Conservation (phyloP, 2,329 filamentous ascomycete genomes). For the Alternaria triticina region DNA sequence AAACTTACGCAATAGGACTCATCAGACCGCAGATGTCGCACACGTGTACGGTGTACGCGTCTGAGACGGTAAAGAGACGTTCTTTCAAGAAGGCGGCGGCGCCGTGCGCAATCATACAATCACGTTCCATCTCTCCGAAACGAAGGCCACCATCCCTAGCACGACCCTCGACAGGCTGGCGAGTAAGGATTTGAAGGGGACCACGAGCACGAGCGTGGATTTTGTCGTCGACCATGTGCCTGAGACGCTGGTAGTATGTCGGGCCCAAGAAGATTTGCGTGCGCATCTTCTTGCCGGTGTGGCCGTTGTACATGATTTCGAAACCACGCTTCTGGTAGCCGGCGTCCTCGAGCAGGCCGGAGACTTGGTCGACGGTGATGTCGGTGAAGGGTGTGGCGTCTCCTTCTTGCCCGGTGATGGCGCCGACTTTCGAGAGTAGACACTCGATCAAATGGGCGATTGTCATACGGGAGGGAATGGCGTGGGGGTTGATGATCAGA, state of each 20-base stretch:
- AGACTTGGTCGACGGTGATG: conserved; percentile 93
- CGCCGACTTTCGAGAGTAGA: conserved; percentile 93
- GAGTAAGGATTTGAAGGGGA: conserved; percentile 94
- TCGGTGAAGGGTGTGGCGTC: conserved; percentile 98
- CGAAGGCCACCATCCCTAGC: conserved; percentile 96
- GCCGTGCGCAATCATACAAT: conserved; percentile 99
- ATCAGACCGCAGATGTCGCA: conserved; percentile 99
- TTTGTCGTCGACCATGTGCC: conserved; percentile 99
- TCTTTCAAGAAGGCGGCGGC: conserved; percentile 97
- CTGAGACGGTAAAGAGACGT: conserved; percentile 93
- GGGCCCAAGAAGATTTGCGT: conserved; percentile 97
- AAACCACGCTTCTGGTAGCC: conserved; percentile 98
- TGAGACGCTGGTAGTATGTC: conserved; percentile 97
- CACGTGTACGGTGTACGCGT: conserved; percentile 97
- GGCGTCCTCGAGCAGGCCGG: conserved; percentile 81
- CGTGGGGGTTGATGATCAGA: conserved; percentile 98
- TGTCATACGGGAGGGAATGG: conserved; percentile 99
- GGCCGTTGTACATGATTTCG: conserved; percentile 98
- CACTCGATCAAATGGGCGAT: conserved; percentile 99
- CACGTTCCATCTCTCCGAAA: conserved; percentile 99
- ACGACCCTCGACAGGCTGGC: conserved; percentile 97
- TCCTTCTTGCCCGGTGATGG: conserved; percentile 91
- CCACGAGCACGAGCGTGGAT: conserved; percentile 98
- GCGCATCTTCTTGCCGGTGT: conserved; percentile 91
- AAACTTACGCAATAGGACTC: conserved; percentile 97